These are phyloP conservation scores for Gentiana macrophylla DNA, from an alignment of 257 asterid species.

Conservation along the genomic window DNA sequence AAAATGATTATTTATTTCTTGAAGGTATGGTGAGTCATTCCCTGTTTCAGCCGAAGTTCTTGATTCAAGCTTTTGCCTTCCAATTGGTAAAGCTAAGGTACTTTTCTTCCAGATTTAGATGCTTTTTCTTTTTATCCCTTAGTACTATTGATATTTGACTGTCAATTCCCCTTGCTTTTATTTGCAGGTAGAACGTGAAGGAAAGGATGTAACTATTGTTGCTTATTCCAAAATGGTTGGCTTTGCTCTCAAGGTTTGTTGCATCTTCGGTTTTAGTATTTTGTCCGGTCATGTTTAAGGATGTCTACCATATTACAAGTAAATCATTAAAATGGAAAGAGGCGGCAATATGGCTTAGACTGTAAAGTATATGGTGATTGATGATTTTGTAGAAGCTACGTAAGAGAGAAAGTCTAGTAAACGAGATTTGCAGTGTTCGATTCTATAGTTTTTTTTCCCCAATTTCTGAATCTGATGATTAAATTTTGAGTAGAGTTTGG, in stretches of 20 bases:
- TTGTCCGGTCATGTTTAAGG: not conserved
- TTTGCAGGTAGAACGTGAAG: slow-evolving; percentile 29
- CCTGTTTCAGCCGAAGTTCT: slow-evolving; percentile 33
- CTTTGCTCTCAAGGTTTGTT: slow-evolving; percentile 38
- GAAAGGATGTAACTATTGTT: slow-evolving; percentile 33
- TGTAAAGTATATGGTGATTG: no score
- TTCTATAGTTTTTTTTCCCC: no score
- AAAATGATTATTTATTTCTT: not conserved
- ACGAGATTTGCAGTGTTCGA: no score
- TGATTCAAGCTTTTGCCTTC: slow-evolving; percentile 34
- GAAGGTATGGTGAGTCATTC: slow-evolving; percentile 39
- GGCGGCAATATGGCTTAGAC: no score
- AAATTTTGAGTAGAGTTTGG: no score
- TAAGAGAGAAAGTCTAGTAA: no score
- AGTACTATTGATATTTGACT: no score
- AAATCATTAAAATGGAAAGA: no score
- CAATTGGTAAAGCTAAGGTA: slow-evolving; percentile 47
- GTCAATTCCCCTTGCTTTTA: not conserved
- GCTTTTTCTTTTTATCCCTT: not conserved
- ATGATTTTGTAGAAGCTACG: no score
- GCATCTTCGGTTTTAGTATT: not conserved
- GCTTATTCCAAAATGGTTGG: slow-evolving; percentile 46
- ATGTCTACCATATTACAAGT: no score
- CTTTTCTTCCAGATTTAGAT: not conserved
- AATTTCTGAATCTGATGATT: no score